Conservation (phyloP, 2,329 filamentous ascomycete species). For the Penicillium sp. region DNA sequence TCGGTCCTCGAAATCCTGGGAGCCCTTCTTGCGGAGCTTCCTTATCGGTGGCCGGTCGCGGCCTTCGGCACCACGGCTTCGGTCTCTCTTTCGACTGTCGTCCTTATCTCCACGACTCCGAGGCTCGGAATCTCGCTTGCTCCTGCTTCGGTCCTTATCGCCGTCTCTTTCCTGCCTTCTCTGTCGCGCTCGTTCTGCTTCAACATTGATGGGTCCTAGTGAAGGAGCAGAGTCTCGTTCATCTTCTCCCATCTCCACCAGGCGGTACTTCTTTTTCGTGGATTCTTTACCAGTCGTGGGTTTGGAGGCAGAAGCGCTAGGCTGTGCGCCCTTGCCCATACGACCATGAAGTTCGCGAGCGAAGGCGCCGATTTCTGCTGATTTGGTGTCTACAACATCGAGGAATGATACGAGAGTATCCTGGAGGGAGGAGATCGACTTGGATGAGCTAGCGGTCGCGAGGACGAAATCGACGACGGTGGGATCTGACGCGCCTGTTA, state of each 20-base stretch:
- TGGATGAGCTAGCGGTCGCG: slow-evolving; percentile 53
- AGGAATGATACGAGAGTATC: slow-evolving; percentile 55
- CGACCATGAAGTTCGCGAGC: slow-evolving; percentile 48
- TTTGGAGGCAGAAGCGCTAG: slow-evolving; percentile 12
- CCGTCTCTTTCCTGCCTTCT: slow-evolving; percentile 21
- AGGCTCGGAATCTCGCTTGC: slow-evolving; percentile 19
- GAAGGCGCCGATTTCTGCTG: slow-evolving; percentile 49
- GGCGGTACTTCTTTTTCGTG: slow-evolving; percentile 52
- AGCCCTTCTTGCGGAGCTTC: slow-evolving; percentile 52
- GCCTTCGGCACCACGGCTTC: slow-evolving; percentile 36
- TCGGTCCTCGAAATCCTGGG: slow-evolving; percentile 67
- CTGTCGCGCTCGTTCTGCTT: slow-evolving; percentile 36
- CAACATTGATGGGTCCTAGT: slow-evolving; percentile 35
- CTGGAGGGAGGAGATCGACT: slow-evolving; percentile 48
- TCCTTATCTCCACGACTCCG: slow-evolving; percentile 35
- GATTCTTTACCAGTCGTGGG: slow-evolving; percentile 28
- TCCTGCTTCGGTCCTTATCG: slow-evolving; percentile 25
- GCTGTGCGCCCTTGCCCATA: slow-evolving; percentile 25
- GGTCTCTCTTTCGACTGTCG: slow-evolving; percentile 40
- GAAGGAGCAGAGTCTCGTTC: slow-evolving; percentile 28
- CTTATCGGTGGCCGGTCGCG: slow-evolving; percentile 49
- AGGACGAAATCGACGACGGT: slow-evolving; percentile 59
- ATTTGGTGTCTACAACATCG: slow-evolving; percentile 40
- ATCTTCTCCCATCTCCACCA: slow-evolving; percentile 57
- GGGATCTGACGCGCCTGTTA: slow-evolving; percentile 56